phyloP scores from a whole-genome alignment of 2,329 filamentous ascomycete genomes.

The Colletotrichum zoysiae region DNA sequence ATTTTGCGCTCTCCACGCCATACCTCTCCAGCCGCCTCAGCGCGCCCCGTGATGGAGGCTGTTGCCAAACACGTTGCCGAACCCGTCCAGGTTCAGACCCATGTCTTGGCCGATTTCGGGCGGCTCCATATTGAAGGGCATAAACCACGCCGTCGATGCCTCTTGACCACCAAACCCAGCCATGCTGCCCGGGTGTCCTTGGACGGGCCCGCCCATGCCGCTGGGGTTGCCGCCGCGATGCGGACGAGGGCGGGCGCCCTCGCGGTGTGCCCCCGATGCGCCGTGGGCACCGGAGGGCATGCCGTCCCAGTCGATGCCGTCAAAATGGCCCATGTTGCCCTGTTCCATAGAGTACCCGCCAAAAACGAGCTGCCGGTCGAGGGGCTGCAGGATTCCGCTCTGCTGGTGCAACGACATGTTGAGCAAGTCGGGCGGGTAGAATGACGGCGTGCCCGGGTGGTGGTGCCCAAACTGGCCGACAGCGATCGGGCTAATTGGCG shows the following conservation, averaged over 20 bases:
- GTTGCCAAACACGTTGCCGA: constrained; percentile 62
- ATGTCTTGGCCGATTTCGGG: constrained; percentile 69
- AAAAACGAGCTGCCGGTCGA: constrained; percentile 83
- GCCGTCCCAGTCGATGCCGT: constrained; percentile 59
- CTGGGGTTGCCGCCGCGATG: constrained; percentile 48
- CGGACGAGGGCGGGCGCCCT: constrained; percentile 25
- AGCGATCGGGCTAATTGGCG: constrained; percentile 66
- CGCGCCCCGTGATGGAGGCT: constrained; percentile 46
- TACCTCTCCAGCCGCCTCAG: constrained; percentile 1
- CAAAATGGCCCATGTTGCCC: constrained; percentile 55
- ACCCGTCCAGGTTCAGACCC: constrained; percentile 60
- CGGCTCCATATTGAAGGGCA: constrained; percentile 92
- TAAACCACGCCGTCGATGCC: constrained; percentile 83
- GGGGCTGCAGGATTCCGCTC: constrained; percentile 71
- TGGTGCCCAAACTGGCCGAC: constrained; percentile 54
- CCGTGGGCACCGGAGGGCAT: constrained; percentile 51
- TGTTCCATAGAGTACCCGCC: constrained; percentile 74
- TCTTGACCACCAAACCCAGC: constrained; percentile 53
- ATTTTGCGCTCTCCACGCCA: neutral
- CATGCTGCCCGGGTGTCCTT: constrained; percentile 43
- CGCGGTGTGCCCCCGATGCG: constrained; percentile 45
- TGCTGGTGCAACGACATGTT: constrained; percentile 64
- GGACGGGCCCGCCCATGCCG: constrained; percentile 48
- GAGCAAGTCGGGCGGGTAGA: constrained; percentile 68
- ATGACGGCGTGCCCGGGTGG: constrained; percentile 52